phyloP scores from a whole-genome alignment of 1,284 basidiomycete species.

The Ustilago sp. region DNA sequence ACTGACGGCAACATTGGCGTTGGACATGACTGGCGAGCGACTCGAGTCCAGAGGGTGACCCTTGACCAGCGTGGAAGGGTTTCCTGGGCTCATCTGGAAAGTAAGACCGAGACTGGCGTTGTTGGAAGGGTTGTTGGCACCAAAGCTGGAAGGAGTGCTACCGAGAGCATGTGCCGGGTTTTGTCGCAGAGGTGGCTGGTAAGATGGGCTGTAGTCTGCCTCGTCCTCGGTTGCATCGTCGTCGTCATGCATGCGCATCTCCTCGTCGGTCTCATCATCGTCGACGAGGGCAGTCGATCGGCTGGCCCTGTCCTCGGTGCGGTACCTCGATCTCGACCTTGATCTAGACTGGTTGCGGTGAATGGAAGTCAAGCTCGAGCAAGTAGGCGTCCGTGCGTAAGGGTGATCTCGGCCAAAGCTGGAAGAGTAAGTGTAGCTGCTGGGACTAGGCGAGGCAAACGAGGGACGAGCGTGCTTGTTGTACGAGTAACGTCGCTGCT shows the following conservation, averaged over 20 bases:
- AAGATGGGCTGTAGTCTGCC: conserved; percentile 45
- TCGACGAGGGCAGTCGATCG: conserved; percentile 34
- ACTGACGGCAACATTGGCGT: conserved; percentile 33
- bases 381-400: conserved; percentile 53
- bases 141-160: conserved; percentile 42
- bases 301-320: conserved; percentile 16
- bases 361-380: conserved; percentile 28
- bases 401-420: conserved; percentile 51
- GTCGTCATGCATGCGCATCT: conserved; percentile 57
- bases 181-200: conserved; percentile 38
- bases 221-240: conserved; percentile 65
- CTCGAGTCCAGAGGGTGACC: conserved; percentile 41
- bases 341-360: conserved; percentile 42
- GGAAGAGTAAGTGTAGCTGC: conserved; percentile 51
- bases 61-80: conserved; percentile 36
- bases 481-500: conserved; percentile 53
- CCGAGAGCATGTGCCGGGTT: conserved; percentile 17
- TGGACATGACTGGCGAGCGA: conserved; percentile 36
- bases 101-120: conserved; percentile 50
- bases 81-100: conserved; percentile 54
- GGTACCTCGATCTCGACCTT: conserved; percentile 34
- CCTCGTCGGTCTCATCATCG: conserved; percentile 68
- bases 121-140: conserved; percentile 33
- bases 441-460: conserved; percentile 39
- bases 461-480: conserved; percentile 42